A percentile compares a stretch with the other conserved stretches of the same genome.
phyloP scores from a whole-genome alignment of 2,329 filamentous ascomycete species.

The Colletotrichum nymphaeae region DNA sequence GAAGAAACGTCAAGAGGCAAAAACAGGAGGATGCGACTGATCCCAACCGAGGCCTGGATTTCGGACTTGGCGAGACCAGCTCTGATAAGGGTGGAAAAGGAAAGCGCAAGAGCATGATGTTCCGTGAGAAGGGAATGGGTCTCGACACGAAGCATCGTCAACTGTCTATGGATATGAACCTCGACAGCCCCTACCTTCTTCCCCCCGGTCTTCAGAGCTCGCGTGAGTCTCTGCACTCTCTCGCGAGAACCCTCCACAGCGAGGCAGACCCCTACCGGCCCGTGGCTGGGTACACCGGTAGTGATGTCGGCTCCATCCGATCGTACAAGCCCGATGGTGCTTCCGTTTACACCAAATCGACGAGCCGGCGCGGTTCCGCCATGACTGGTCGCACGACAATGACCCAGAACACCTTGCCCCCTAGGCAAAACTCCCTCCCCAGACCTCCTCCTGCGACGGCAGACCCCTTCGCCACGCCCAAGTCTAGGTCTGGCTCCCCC shows the following conservation, averaged over 20 bases:
- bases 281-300: conserved; percentile 66
- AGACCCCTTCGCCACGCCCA: conserved; percentile 51
- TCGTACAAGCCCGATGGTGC: conserved; percentile 59
- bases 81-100: conserved; percentile 42
- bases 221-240: conserved; percentile 85
- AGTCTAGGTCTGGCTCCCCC: conserved; percentile 36
- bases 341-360: conserved; percentile 58
- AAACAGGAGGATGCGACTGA: conserved; percentile 84
- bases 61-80: conserved; percentile 75
- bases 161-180: conserved; percentile 78
- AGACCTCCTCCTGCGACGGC: conserved; percentile 48
- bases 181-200: conserved; percentile 91
- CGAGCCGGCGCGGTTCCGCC: conserved; percentile 45
- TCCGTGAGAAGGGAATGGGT: conserved; percentile 61
- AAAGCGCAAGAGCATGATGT: conserved; percentile 55
- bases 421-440: conserved; percentile 59
- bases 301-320: conserved; percentile 67
- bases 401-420: conserved; percentile 46
- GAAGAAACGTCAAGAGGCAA: conserved; percentile 79
- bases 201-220: conserved; percentile 84
- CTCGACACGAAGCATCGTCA: conserved; percentile 57
- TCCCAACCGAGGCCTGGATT: conserved; percentile 91
- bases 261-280: conserved; percentile 88
- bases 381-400: conserved; percentile 42
- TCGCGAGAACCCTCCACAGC: conserved; percentile 79